phyloP scores from a whole-genome alignment of 805 yeast genomes.

The Starmerella floris region DNA sequence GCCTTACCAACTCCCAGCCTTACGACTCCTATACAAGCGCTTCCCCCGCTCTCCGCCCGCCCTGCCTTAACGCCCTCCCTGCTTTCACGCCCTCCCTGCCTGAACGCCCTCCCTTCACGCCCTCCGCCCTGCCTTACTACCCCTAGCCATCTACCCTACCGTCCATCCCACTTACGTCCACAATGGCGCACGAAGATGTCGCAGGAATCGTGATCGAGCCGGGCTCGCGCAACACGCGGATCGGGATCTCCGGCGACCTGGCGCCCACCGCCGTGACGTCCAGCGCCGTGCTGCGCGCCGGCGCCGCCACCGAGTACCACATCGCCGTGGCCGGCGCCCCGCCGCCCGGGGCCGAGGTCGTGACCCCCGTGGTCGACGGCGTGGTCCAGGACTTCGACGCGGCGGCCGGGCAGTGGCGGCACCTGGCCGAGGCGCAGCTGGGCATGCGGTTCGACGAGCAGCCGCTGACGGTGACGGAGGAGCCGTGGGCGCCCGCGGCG shows the following conservation, averaged over 20 bases:
- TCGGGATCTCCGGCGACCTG: constrained; percentile 89
- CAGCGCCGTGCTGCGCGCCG: constrained; percentile 32
- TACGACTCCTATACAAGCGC: too few relatives aligned
- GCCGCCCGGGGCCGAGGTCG: constrained; percentile 17
- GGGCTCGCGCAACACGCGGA: constrained; percentile 67
- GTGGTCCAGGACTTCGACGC: constrained; percentile 63
- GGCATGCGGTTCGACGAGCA: constrained; percentile 49
- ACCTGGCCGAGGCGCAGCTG: constrained; percentile 39
- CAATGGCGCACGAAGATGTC: constrained; percentile 48
- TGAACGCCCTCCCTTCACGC: too few relatives aligned
- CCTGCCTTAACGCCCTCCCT: too few relatives aligned
- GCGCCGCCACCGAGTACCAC: constrained; percentile 8
- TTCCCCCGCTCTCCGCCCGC: too few relatives aligned
- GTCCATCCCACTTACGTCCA: too few relatives aligned
- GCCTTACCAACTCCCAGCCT: too few relatives aligned
- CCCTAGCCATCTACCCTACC: too few relatives aligned
- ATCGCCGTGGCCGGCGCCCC: constrained; percentile 12
- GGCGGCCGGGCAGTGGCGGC: constrained; percentile 58
- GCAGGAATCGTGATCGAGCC: constrained; percentile 84
- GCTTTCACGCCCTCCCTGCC: too few relatives aligned
- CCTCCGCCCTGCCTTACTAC: too few relatives aligned
- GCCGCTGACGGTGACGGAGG: constrained; percentile 74
- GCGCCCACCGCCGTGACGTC: constrained; percentile 65
- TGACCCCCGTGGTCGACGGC: constrained; percentile 23
- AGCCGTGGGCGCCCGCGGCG: constrained; percentile 63